These are phyloP conservation scores for Oxyria digyna DNA, from an alignment of 148 eudicot genomes.

Conservation along the genomic window DNA sequence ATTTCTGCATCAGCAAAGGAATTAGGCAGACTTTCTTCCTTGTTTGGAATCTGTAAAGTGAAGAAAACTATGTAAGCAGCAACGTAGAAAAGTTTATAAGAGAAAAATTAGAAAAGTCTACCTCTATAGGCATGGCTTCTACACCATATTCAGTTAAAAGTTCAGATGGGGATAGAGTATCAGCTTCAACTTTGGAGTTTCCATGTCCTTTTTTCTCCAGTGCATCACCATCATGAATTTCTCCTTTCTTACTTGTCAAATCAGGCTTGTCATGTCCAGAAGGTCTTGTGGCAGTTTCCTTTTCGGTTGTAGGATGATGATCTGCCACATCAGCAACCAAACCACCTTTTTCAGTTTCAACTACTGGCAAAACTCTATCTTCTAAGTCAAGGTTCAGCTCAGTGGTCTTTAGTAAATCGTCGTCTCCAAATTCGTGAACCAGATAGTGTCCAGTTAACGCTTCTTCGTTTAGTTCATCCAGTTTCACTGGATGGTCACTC, in stretches of 20 bases:
- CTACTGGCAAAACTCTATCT: constrained; percentile 1
- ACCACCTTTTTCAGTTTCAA: neutral
- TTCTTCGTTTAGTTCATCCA: constrained; percentile 5
- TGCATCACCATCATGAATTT: constrained; percentile 9
- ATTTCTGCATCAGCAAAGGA: neutral
- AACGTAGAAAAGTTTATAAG: neutral
- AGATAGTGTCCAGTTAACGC: constrained; percentile 8
- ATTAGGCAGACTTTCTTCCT: neutral
- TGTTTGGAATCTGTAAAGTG: neutral
- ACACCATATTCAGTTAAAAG: neutral
- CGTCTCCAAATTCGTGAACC: constrained; percentile 16
- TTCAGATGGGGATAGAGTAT: neutral
- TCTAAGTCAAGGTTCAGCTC: constrained; percentile 13
- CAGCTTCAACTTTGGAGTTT: neutral
- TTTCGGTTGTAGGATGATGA: neutral
- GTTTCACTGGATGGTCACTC: constrained; percentile 6
- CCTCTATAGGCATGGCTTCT: no score
- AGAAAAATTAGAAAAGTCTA: no score
- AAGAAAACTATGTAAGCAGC: neutral
- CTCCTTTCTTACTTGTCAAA: no score
- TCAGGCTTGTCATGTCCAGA: no score
- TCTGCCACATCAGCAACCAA: neutral
- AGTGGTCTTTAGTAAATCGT: constrained; percentile 11
- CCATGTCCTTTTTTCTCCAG: constrained; percentile 17
- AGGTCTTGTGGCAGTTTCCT: neutral